Evolutionary conservation across 2,329 filamentous ascomycete genomes (phyloP).

Genomic region (Teratosphaeria viscida): DNA sequence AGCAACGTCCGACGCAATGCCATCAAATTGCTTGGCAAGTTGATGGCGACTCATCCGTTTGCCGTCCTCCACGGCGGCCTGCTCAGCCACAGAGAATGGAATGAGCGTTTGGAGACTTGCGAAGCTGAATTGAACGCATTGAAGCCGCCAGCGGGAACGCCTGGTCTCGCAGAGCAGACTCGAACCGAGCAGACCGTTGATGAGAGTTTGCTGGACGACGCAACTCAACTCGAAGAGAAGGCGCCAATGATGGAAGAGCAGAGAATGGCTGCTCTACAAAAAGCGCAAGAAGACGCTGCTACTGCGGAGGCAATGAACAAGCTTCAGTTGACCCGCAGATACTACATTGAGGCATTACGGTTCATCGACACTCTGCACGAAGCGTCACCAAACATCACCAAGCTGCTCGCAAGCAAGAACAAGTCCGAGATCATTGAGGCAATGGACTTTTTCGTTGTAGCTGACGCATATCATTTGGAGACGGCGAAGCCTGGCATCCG

Average conservation of each 20-base stretch:
- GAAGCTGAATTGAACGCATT: conserved; percentile 72
- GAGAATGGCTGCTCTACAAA: conserved; percentile 60
- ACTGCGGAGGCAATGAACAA: conserved; percentile 82
- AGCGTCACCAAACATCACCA: conserved; percentile 69
- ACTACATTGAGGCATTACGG: conserved; percentile 83
- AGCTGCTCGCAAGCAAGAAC: conserved; percentile 85
- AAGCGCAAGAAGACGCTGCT: conserved; percentile 75
- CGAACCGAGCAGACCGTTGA: conserved; percentile 60
- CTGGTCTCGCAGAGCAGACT: conserved; percentile 59
- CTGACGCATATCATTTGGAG: conserved; percentile 92
- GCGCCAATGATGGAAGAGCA: conserved; percentile 68
- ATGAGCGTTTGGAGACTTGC: conserved; percentile 66
- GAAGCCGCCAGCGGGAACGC: conserved; percentile 68
- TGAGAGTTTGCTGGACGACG: conserved; percentile 71
- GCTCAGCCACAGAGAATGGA: conserved; percentile 78
- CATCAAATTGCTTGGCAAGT: conserved; percentile 76
- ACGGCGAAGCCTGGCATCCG: conserved; percentile 86
- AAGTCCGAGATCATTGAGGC: conserved; percentile 98
- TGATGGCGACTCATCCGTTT: conserved; percentile 92
- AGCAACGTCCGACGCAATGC: conserved; percentile 94
- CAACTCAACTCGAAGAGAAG: conserved; percentile 66
- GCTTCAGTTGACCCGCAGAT: conserved; percentile 75
- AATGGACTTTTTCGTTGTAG: conserved; percentile 95
- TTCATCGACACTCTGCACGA: conserved; percentile 89
- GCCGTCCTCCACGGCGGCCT: conserved; percentile 83